Base-by-base conservation (phyloP, 139 green algal genomes). In the Nannochloris sp. region DNA sequence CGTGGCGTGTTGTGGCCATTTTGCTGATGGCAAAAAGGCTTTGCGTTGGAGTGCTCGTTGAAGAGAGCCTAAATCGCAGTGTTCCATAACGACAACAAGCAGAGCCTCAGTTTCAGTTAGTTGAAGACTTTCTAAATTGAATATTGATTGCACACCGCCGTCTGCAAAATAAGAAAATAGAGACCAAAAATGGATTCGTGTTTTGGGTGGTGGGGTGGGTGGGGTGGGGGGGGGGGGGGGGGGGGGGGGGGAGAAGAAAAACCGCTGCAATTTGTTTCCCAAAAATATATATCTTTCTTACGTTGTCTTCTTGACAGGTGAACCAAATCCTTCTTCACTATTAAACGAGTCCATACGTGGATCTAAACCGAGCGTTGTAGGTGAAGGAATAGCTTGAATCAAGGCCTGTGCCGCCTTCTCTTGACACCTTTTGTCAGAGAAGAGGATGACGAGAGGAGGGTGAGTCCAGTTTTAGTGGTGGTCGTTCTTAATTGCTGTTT, bases 261-360 rank as follows among this genome's bases (percentile, higher is more conserved):
- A n/a, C n/a, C n/a, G n/a, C n/a, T 51, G 42, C 42, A 51, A 27
- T 51, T 51, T 51, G 19, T 51, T 51, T 51, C 42, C 19, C 19
- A 51, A 27, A 27, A 51, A 51, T 27, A 51, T 23, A 23, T 15
- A 4, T 4, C 14, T 54, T n/a, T n/a, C 67, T 67, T 60, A 74
- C 67, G 46, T 24, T 42, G 33, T 48, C 61, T 59, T 19, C 37
- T 61, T 61, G 6, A 78, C 33, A 12, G 76, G 76, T 1, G 76
- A 82, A 12, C 76, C 76, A 73, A 82, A 82, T n/a, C 76, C 76
- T 55, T 81, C 72, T 42, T 82, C 76, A 10, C 56, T 72, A 57
- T 82, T 82, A 61, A 82, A 82, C 24, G 76, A 82, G 1, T 79
- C 65, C 42, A 19, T 51, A 51, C 42, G 19, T 51, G 42, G n/a